These are phyloP conservation scores for Claviceps spartinae DNA, from an alignment of 2,329 filamentous ascomycete species.

Conservation along the genomic window DNA sequence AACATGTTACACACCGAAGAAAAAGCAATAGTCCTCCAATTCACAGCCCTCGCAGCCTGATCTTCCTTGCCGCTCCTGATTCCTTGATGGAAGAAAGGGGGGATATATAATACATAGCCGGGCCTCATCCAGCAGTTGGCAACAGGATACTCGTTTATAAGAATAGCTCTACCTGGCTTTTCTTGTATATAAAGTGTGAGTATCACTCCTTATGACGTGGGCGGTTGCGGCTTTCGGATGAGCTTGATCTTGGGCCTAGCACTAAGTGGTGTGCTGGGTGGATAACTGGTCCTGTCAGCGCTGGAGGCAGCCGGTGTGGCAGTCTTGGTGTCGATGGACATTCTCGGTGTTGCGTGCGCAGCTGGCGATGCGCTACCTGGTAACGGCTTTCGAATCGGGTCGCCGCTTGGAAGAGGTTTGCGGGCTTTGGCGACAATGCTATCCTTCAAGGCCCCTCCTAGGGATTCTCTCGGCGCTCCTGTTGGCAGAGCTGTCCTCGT, in stretches of 20 bases:
- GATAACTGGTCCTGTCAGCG: slow-evolving; percentile 7
- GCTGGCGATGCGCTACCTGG: slow-evolving; percentile 15
- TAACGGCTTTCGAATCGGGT: slow-evolving; percentile 18
- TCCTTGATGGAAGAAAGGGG: too few relatives aligned
- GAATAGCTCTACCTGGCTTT: too few relatives aligned
- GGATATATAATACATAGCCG: too few relatives aligned
- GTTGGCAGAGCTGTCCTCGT: slow-evolving; percentile 22
- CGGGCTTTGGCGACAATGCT: slow-evolving; percentile 21
- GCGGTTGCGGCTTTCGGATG: slow-evolving; percentile 21
- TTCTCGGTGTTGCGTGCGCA: slow-evolving; percentile 14
- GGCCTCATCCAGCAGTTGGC: too few relatives aligned
- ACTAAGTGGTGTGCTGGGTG: slow-evolving; percentile 13
- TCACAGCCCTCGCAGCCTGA: too few relatives aligned
- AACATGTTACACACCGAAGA: too few relatives aligned
- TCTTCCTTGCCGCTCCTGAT: too few relatives aligned
- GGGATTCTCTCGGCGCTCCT: slow-evolving; percentile 14
- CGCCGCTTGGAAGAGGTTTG: slow-evolving; percentile 22
- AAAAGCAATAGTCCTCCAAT: too few relatives aligned
- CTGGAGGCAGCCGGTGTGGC: slow-evolving; percentile 12
- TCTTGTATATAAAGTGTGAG: not conserved
- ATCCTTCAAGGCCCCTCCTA: slow-evolving; percentile 14
- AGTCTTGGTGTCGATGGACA: slow-evolving; percentile 12
- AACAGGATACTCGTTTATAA: too few relatives aligned
- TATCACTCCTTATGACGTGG: slow-evolving; percentile 9
- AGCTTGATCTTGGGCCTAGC: slow-evolving; percentile 24